These are phyloP conservation scores for Pseudogymnoascus sp. DNA, from an alignment of 2,329 filamentous ascomycete species.

Conservation along the genomic window DNA sequence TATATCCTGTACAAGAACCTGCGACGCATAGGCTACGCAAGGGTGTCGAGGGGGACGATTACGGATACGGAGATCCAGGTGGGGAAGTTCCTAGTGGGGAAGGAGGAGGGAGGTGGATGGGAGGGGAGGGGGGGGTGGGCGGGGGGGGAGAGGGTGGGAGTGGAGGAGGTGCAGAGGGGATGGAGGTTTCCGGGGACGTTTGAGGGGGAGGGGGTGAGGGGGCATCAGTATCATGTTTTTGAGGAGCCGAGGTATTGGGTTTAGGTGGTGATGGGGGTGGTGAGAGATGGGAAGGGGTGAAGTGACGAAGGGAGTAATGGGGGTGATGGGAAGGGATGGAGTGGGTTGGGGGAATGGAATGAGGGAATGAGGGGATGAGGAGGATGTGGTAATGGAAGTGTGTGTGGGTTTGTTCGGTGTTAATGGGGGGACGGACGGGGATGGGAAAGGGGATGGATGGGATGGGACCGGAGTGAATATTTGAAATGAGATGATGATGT, in stretches of 20 bases:
- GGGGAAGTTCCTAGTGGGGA: conserved; percentile 82
- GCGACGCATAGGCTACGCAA: conserved; percentile 77
- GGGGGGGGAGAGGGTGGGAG: conserved; percentile 44
- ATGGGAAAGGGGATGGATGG: neutral
- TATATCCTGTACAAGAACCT: conserved; percentile 94
- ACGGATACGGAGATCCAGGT: conserved; percentile 97
- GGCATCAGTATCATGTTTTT: conserved; percentile 92
- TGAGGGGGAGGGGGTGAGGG: conserved; percentile 74
- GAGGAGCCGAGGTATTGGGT: conserved; percentile 70
- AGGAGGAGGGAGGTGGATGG: conserved; percentile 48
- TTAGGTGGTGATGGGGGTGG: neutral
- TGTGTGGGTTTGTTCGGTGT: neutral
- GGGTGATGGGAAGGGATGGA: too few relatives aligned
- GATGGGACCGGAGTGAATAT: neutral
- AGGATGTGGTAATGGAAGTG: neutral
- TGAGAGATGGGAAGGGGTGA: neutral
- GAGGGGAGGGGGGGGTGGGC: conserved; percentile 43
- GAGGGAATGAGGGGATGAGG: neutral
- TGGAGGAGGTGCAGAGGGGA: conserved; percentile 66
- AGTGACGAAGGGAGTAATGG: neutral
- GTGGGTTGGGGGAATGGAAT: too few relatives aligned
- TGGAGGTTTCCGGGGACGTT: conserved; percentile 80
- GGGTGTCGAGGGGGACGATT: conserved; percentile 81
- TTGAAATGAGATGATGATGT: neutral
- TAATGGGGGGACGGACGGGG: neutral